Evolutionary conservation across 169 alveolate species (phyloP), one percentile per base, ranked within the genome.

Genomic region (Plasmodium gaboni): DNA sequence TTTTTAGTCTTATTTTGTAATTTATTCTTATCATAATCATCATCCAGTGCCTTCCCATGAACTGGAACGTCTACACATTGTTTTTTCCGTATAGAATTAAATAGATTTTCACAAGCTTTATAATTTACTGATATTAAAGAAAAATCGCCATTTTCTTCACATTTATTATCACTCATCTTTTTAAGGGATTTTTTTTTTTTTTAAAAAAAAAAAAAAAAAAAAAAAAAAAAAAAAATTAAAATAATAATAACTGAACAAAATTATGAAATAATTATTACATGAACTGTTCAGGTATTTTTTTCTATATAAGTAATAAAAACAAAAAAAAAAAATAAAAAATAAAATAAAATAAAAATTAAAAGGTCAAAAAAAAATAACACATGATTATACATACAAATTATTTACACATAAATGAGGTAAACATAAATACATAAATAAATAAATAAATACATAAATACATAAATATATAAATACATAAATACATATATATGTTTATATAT

Each of bases 91-190:
- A 65, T 22, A 4, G 24, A 17, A 8, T 46, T 65, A 57, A n/a
- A 57, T 7, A 78, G 9, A 10, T 48, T 38, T 15, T 78, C 89
- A 15, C 89, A 78, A 9, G 78, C 89, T 24, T 22, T n/a, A 44
- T 59, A 28, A 15, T 78, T 78, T 22, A 78, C 53, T 44, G 76
- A 78, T 64, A 78, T 78, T 15, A 78, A 51, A 13, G 74, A 57
- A 69, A 64, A 64, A 6, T 78, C 70, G 1, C 13, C 61, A 17
- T 12, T 24, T 17, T 24, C 19, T 24, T 17, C 32, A 57, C 24
- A 38, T 38, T 38, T 38, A 38, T 38, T 38, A 38, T 38, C n/a
- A 50, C 12, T n/a, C 61, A 53, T 32, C n/a, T 42, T 38, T 53
- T 69, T 32, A 32, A 26, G n/a, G 12, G 17, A 9, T 12, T 22